Conservation (phyloP, 192 early-diverging fungal species). For the Entophlyctis luteolus region DNA sequence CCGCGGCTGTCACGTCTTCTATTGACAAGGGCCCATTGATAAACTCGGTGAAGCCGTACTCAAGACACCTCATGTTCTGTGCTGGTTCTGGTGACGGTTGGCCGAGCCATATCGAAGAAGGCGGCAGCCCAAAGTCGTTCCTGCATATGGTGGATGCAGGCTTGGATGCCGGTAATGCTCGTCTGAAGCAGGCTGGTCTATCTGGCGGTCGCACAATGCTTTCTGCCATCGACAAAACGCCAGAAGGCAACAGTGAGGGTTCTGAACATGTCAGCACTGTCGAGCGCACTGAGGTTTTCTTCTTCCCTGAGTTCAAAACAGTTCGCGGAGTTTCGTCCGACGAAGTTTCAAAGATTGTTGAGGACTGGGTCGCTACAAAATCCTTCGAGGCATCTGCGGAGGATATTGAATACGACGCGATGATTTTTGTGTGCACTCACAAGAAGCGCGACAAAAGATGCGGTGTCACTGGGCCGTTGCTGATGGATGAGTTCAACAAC, state of each 20-base stretch:
- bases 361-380: not conserved
- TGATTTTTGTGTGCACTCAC: slow-evolving; percentile 61
- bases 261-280: slow-evolving; percentile 6
- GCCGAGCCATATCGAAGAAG: slow-evolving; percentile 37
- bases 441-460: slow-evolving; percentile 62
- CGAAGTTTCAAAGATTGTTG: not conserved
- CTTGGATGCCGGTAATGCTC: not conserved
- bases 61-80: slow-evolving; percentile 40
- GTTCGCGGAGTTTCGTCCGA: not conserved
- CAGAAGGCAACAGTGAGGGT: slow-evolving; percentile 3
- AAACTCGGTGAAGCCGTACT: slow-evolving; percentile 47
- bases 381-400: not conserved
- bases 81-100: slow-evolving; percentile 27
- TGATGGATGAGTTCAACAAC: slow-evolving; percentile 53
- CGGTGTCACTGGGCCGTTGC: slow-evolving; percentile 57
- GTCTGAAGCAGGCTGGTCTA: not conserved
- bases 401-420: slow-evolving; percentile 27
- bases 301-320: slow-evolving; percentile 17
- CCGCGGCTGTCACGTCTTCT: slow-evolving; percentile 35
- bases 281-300: slow-evolving; percentile 1
- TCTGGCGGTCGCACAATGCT: slow-evolving; percentile 26
- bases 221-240: slow-evolving; percentile 29
- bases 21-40: slow-evolving; percentile 33
- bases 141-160: not conserved
- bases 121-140: slow-evolving; percentile 3